Percentiles rank a stretch among this genome's conserved stretches.
phyloP scores from a whole-genome alignment of 257 asterid genomes.

The Ligustrum vulgare region DNA sequence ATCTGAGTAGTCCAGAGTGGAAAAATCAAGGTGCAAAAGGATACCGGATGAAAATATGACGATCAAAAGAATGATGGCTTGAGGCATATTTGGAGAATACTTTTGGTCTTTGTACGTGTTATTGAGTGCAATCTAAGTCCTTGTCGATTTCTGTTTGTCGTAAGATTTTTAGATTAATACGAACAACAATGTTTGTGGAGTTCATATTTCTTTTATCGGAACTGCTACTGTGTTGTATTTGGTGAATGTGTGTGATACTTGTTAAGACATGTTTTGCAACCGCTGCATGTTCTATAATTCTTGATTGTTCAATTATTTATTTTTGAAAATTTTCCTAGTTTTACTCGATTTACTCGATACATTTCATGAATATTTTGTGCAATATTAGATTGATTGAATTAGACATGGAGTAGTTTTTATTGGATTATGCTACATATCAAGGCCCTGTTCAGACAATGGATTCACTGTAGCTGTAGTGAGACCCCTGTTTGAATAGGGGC shows the following conservation, averaged over 20 bases:
- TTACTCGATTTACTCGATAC: no score
- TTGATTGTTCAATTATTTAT: not conserved
- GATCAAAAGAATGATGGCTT: conserved; percentile 17
- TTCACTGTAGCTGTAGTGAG: no score
- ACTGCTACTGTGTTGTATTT: conserved; percentile 16
- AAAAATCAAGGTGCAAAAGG: not conserved
- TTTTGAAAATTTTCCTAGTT: no score
- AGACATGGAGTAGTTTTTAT: no score
- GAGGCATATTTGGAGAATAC: conserved; percentile 18
- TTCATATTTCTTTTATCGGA: conserved; percentile 25
- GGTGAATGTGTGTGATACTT: conserved; percentile 37
- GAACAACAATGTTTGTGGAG: conserved; percentile 32
- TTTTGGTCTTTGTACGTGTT: conserved; percentile 23
- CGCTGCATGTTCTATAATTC: not conserved
- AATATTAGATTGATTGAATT: no score
- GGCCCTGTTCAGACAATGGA: no score
- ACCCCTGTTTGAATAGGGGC: no score
- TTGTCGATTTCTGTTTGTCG: conserved; percentile 20
- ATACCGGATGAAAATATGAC: not conserved
- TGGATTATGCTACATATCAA: no score
- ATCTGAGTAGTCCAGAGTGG: conserved; percentile 17
- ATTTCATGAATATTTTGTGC: no score
- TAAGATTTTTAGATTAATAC: conserved; percentile 24
- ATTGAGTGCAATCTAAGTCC: conserved; percentile 22
- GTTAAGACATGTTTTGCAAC: conserved; percentile 19